Percentiles rank a stretch among this genome's conserved stretches.
phyloP scores from a whole-genome alignment of 495 filamentous ascomycete species.

The Polyplosphaeria fusca region DNA sequence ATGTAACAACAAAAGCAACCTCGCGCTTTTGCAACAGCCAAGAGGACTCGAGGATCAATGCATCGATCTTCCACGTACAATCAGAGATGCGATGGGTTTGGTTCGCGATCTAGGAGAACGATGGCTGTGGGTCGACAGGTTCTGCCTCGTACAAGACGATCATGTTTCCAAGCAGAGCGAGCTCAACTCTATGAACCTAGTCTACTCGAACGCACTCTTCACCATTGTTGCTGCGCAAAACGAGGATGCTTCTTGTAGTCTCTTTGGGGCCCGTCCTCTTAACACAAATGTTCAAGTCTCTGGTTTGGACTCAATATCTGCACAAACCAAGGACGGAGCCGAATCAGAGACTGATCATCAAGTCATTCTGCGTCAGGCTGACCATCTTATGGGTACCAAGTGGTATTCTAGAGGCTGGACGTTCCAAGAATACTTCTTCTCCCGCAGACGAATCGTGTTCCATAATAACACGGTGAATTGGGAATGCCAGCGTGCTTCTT shows the following conservation, averaged over 20 bases:
- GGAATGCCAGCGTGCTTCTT: constrained; percentile 30
- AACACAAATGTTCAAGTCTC: neutral
- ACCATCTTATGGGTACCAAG: neutral
- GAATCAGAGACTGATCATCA: neutral
- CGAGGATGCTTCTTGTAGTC: neutral
- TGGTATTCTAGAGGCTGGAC: constrained; percentile 36
- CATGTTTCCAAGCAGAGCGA: neutral
- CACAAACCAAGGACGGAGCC: neutral
- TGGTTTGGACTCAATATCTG: neutral
- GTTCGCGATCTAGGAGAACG: neutral
- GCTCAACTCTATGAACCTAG: constrained; percentile 5
- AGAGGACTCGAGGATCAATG: neutral
- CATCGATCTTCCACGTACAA: neutral
- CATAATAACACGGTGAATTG: constrained; percentile 26
- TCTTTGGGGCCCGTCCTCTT: neutral
- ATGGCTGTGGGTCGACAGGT: constrained; percentile 18
- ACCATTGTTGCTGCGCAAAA: constrained; percentile 18
- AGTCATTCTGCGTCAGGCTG: neutral
- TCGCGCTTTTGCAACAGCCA: neutral
- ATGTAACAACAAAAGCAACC: neutral
- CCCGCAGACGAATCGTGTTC: constrained; percentile 33
- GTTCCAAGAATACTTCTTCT: constrained; percentile 36
- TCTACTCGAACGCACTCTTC: constrained; percentile 5
- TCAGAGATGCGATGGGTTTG: constrained; percentile 6
- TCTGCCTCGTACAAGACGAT: constrained; percentile 19